Evolutionary conservation across 257 asterid genomes (phyloP).

Genomic region (Cordia subcordata): DNA sequence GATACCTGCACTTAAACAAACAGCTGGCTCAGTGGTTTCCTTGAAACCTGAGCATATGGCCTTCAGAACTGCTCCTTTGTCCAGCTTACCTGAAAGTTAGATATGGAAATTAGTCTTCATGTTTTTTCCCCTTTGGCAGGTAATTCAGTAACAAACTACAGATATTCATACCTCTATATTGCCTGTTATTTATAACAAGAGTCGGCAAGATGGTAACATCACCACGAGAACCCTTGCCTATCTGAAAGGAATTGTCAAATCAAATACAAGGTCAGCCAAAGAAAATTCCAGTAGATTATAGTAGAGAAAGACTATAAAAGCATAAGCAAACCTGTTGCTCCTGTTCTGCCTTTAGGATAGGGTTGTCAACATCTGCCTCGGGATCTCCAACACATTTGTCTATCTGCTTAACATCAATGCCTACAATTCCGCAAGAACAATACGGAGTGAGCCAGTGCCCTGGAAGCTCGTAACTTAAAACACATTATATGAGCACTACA

Average conservation of each 20-base stretch:
- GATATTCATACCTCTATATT: conserved; percentile 45
- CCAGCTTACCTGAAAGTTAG: conserved; percentile 45
- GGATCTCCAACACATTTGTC: conserved; percentile 80
- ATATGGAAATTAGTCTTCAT: not conserved
- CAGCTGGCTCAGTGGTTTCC: conserved; percentile 68
- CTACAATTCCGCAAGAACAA: conserved; percentile 24
- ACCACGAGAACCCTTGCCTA: conserved; percentile 57
- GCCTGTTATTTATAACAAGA: conserved; percentile 56
- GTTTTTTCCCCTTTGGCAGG: not conserved
- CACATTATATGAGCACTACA: no score
- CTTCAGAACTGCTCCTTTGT: conserved; percentile 59
- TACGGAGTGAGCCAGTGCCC: not conserved
- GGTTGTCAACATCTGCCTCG: conserved; percentile 76
- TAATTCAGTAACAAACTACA: not conserved
- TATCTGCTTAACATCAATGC: conserved; percentile 62
- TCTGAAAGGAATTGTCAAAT: conserved; percentile 22
- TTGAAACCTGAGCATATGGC: conserved; percentile 63
- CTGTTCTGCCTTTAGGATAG: conserved; percentile 57
- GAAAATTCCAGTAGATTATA: not conserved
- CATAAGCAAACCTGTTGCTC: conserved; percentile 39
- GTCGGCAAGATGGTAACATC: conserved; percentile 71
- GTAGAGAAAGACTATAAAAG: not conserved
- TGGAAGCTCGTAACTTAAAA: not conserved
- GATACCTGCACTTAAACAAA: conserved; percentile 51
- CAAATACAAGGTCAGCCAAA: not conserved